Base-by-base conservation (phyloP, 1,284 basidiomycete species). In the Chiua sp. region DNA sequence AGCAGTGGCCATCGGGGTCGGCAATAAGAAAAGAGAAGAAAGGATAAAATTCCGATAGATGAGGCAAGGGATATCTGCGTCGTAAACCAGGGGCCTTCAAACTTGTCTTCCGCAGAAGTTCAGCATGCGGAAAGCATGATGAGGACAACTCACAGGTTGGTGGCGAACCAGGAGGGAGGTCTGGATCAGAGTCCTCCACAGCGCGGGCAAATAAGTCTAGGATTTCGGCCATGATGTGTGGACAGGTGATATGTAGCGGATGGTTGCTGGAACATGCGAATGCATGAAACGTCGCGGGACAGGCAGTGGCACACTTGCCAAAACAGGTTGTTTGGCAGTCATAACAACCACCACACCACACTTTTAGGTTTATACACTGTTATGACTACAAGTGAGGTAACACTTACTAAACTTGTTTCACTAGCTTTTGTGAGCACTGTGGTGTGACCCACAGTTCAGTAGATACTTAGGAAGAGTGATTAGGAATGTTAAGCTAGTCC, bases 61-160 rank as follows among this genome's bases (percentile, higher is more conserved):
- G 87, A 77, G 5, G 96, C 94, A 39, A 99, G 84, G 1, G 83
- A 75, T 35, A 98, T 80, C 75, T 98, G 97, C 12, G 96, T 98
- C 15, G 87, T 88, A 76, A 99, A 91, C 95, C 95, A 97, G 22
- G 93, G 93, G 1, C 95, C 94, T 66, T 92, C 89, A 71, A 91
- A 93, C 70, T 83, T 91, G 64, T 80, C 91, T 86, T 55, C 16
- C 47, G 49, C 55, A 26, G 23, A 46, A 4, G 32, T 32, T 66
- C 52, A 57, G 59, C 3, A 63, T 37, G n/a, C 3, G 30, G 18
- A 55, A 33, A 48, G 35, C n/a, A 32, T 1, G 58, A 20, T 0
- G 15, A 5, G 28, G 57, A 16, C 18, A 8, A 72, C 80, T 61
- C 67, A 86, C 86, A 70, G 37, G 80, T 87, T 28, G 86, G 86